Evolutionary conservation across 2,329 filamentous ascomycete species (phyloP), one percentile per base, ranked within the genome.

Genomic region (Verticillium dahliae): DNA sequence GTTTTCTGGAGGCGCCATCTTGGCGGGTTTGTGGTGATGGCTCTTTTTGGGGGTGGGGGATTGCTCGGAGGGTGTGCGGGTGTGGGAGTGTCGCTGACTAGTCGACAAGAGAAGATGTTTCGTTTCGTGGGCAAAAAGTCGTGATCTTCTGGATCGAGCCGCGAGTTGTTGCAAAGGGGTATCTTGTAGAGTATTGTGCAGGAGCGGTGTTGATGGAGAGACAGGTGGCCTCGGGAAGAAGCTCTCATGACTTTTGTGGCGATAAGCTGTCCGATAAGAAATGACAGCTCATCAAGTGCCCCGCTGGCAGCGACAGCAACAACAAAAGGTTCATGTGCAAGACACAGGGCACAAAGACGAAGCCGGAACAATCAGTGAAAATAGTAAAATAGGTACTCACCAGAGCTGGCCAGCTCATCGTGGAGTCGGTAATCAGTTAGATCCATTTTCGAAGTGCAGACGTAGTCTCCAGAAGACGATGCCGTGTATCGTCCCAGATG

Each of bases 1-100:
- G 62, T 59, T 41, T 14, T 59, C 34, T 31, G 31, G 15, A 14
- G 34, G 31, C 18, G 71, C 70, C 72, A 76, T 75, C 58, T 61
- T 65, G 60, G 58, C 27, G 37, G 39, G 41, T 11, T 15, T 58
- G 56, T 18, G 31, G 31, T 35, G 13, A 31, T 31, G 27, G 27
- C 27, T 31, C 27, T 31, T 31, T 31, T 35, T 11, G 18, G 13
- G 18, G 13, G 33, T 3, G 38, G 33, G 55, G 31, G 6, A 7
- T 27, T 13, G 27, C 10, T 56, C 33, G 54, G 27, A 22, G 27
- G 27, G 27, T 18, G 4, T 57, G 39, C n/a, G 56, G 35, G 1
- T 37, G 35, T 13, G 41, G 27, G 27, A 2, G n/a, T 45, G 13
- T 22, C 45, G 11, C n/a, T 33, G 34, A 41, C 22, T 37, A 7